These are phyloP conservation scores for Trichocomaceae sp. DNA, from an alignment of 2,329 filamentous ascomycete genomes.

Conservation along the genomic window DNA sequence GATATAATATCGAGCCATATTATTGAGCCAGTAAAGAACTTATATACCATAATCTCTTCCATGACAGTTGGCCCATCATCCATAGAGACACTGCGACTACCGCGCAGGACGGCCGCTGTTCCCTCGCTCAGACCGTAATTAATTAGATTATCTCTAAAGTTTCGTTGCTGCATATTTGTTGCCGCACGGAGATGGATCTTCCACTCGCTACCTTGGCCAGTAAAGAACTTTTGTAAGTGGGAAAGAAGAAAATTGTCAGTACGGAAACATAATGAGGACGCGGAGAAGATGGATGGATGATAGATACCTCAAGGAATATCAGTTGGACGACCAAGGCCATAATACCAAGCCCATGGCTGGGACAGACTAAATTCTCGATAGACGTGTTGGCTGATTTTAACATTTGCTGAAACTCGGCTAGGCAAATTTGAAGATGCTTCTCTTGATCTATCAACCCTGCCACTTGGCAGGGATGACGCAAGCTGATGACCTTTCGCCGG, in stretches of 20 bases:
- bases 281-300: not conserved
- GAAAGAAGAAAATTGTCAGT: not conserved
- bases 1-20: conserved; percentile 4
- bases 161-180: not conserved
- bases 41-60: not conserved
- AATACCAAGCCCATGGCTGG: not conserved
- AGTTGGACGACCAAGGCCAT: conserved; percentile 6
- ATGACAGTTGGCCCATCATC: not conserved
- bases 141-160: not conserved
- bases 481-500: not conserved
- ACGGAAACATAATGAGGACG: not conserved
- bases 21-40: not conserved
- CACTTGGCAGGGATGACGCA: conserved; percentile 1
- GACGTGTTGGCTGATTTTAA: not conserved
- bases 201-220: conserved; percentile 3
- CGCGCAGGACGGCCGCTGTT: not conserved
- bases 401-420: conserved; percentile 1
- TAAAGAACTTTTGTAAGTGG: not conserved
- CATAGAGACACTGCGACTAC: not conserved
- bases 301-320: conserved; percentile 1
- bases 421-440: conserved; percentile 3
- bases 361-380: not conserved
- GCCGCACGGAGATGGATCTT: conserved; percentile 3
- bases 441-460: not conserved
- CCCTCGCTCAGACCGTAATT: not conserved